These are phyloP conservation scores for Fusarium verticillioides DNA, from an alignment of 2,329 filamentous ascomycete genomes.

Conservation along the genomic window DNA sequence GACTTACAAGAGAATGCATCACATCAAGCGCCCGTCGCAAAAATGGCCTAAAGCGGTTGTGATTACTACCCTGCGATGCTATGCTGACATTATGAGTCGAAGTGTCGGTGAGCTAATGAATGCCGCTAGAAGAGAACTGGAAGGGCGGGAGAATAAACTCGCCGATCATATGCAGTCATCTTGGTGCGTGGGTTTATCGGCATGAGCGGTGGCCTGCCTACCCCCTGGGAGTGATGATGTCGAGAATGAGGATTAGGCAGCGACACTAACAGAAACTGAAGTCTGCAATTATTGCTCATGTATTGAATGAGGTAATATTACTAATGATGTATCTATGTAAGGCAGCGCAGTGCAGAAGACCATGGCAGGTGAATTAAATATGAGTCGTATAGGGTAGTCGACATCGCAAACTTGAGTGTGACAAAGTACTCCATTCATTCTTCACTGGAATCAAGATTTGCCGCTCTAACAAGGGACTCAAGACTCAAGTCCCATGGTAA, in stretches of 20 bases:
- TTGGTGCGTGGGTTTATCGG: background rate
- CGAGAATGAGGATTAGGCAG: background rate
- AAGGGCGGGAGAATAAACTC: background rate
- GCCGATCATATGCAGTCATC: background rate
- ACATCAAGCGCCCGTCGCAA: background rate
- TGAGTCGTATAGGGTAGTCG: background rate
- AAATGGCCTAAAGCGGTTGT: background rate
- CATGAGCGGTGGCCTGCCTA: background rate
- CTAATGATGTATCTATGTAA: too few species aligned
- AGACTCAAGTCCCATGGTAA: too few species aligned
- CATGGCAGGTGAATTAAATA: too few species aligned
- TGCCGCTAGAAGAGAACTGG: background rate
- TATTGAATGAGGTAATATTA: fast-evolving
- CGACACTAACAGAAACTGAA: too few species aligned
- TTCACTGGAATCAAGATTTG: too few species aligned
- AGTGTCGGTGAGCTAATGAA: background rate
- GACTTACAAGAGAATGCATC: background rate
- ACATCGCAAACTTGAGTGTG: too few species aligned
- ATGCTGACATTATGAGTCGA: background rate
- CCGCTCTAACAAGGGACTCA: too few species aligned
- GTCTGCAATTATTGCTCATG: too few species aligned
- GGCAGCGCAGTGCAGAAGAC: too few species aligned
- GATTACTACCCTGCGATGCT: background rate
- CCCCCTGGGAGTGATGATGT: background rate
- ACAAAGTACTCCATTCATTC: too few species aligned